A percentile compares a stretch with the other conserved stretches of the same genome.
These are phyloP conservation scores for Aspergillus sp. DNA, from an alignment of 2,329 filamentous ascomycete species.

Conservation along the genomic window DNA sequence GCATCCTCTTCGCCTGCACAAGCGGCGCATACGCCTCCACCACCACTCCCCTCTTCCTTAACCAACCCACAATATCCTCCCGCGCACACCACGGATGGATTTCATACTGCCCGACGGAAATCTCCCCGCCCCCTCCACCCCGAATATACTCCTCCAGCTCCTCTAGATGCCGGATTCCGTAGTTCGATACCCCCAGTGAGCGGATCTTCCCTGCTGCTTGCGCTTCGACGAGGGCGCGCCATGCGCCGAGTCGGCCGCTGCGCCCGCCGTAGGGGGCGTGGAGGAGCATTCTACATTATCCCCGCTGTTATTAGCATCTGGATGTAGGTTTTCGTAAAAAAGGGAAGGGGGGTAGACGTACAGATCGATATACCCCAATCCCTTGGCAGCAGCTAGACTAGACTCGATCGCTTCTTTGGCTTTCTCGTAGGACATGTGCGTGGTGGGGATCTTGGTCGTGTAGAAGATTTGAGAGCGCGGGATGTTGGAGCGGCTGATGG, in stretches of 20 bases:
- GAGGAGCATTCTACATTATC: conserved; percentile 36
- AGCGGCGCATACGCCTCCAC: conserved; percentile 59
- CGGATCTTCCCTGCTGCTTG: conserved; percentile 42
- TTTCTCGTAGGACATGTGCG: conserved; percentile 61
- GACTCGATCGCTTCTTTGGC: conserved; percentile 65
- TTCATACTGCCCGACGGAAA: conserved; percentile 86
- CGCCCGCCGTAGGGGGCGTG: conserved; percentile 44
- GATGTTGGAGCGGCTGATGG: conserved; percentile 55
- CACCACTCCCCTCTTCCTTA: conserved; percentile 62
- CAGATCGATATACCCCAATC: conserved; percentile 68
- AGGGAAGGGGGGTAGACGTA: conserved; percentile 27
- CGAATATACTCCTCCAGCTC: conserved; percentile 44
- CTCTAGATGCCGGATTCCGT: conserved; percentile 42
- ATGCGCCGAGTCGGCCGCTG: conserved; percentile 41
- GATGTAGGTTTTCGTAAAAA: background rate
- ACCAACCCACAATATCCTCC: conserved; percentile 79
- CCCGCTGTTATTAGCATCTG: background rate
- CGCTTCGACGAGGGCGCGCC: conserved; percentile 45
- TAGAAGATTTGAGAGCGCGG: conserved; percentile 62
- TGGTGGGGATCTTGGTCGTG: conserved; percentile 61
- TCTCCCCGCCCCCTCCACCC: conserved; percentile 58
- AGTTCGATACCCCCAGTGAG: conserved; percentile 47
- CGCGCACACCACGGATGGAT: conserved; percentile 85
- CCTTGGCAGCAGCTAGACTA: conserved; percentile 63
- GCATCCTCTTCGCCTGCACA: conserved; percentile 48